Conservation (phyloP, 495 filamentous ascomycete genomes). For the Tuber borchii region DNA sequence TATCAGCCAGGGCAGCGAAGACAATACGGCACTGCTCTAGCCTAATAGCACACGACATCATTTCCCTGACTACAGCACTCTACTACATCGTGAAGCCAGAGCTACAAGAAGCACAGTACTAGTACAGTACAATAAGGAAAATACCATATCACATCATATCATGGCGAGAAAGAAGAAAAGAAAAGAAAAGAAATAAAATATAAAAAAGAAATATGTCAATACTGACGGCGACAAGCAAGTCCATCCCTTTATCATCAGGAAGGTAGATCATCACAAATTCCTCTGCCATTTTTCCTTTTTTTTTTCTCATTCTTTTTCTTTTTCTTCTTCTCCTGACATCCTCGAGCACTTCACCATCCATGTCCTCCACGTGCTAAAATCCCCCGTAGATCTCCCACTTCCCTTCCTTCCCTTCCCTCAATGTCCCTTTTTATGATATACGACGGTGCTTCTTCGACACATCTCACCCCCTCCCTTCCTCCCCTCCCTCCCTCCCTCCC, state of each 20-base stretch:
- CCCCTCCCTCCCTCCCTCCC: too few species aligned
- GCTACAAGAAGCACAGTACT: background rate
- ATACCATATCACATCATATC: background rate
- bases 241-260: background rate
- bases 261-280: constrained; percentile 10
- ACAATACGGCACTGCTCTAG: background rate
- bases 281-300: constrained; percentile 9
- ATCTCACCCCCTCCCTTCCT: background rate
- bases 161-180: background rate
- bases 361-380: constrained; percentile 3
- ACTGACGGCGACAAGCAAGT: background rate
- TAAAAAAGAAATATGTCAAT: background rate
- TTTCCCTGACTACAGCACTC: too few species aligned
- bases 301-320: constrained; percentile 10
- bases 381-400: background rate
- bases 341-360: background rate
- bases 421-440: background rate
- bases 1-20: background rate
- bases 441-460: background rate
- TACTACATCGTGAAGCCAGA: background rate
- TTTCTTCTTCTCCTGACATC: background rate
- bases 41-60: background rate
- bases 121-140: background rate
- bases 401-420: background rate
- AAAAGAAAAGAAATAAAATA: background rate